Evolutionary conservation across 2,329 filamentous ascomycete genomes (phyloP).

Genomic region (Clarireedia monteithiana): DNA sequence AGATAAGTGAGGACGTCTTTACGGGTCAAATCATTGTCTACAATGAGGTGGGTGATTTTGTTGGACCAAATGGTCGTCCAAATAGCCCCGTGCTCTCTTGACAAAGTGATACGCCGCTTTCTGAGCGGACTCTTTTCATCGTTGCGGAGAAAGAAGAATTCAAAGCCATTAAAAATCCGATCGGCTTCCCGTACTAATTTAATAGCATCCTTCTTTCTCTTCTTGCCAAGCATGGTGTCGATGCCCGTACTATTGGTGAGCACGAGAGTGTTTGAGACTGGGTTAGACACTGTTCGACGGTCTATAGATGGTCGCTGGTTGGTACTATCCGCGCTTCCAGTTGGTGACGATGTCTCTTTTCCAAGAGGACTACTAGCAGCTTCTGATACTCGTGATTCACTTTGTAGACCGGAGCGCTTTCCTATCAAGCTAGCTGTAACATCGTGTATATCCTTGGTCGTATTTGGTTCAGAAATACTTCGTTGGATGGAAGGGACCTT

Average conservation of each 20-base stretch:
- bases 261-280: constrained; percentile 18
- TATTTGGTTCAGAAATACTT: constrained; percentile 19
- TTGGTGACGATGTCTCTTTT: constrained; percentile 5
- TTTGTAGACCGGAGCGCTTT: constrained; percentile 17
- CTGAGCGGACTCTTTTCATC: constrained; percentile 63
- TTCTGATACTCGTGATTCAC: constrained; percentile 13
- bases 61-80: constrained; percentile 54
- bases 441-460: constrained; percentile 1
- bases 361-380: constrained; percentile 9
- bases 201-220: constrained; percentile 19
- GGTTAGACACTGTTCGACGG: constrained; percentile 20
- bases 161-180: constrained; percentile 52
- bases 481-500: constrained; percentile 19
- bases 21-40: constrained; percentile 62
- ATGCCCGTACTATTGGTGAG: constrained; percentile 24
- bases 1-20: constrained; percentile 53
- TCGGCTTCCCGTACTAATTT: constrained; percentile 43
- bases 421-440: neutral
- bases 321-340: neutral
- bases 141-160: constrained; percentile 75
- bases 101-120: constrained; percentile 64
- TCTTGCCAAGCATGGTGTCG: constrained; percentile 21
- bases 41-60: constrained; percentile 68
- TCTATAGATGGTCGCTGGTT: constrained; percentile 7
- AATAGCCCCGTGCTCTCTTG: constrained; percentile 64